Evolutionary conservation across 2,329 filamentous ascomycete species (phyloP).

Genomic region (Hymenoscyphus repandus): DNA sequence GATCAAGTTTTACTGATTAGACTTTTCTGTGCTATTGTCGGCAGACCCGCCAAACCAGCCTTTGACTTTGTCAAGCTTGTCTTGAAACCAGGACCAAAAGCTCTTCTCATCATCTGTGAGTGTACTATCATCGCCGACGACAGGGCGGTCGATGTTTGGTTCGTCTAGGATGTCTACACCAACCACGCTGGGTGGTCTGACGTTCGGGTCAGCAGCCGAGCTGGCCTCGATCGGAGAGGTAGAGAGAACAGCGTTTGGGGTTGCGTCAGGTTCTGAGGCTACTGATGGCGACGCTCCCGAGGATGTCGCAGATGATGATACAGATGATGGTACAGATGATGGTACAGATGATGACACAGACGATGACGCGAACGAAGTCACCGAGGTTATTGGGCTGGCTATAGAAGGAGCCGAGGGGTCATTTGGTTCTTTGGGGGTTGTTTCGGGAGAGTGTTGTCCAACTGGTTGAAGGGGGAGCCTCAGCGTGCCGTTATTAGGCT

Average conservation of each 20-base stretch:
- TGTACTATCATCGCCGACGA: slow-evolving; percentile 21
- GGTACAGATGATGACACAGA: background rate
- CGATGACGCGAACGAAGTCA: background rate
- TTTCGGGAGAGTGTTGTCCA: slow-evolving; percentile 46
- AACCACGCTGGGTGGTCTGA: slow-evolving; percentile 22
- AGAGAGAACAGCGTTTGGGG: slow-evolving; percentile 19
- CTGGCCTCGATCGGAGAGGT: slow-evolving; percentile 28
- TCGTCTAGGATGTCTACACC: slow-evolving; percentile 25
- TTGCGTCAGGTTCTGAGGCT: slow-evolving; percentile 6
- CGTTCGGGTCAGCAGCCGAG: slow-evolving; percentile 25
- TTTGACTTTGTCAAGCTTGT: slow-evolving; percentile 39
- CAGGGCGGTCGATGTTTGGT: slow-evolving; percentile 19
- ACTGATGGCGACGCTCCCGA: background rate
- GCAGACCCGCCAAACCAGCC: slow-evolving; percentile 20
- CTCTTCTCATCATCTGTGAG: slow-evolving; percentile 29
- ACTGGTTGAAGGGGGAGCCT: slow-evolving; percentile 54
- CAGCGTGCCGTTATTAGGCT: slow-evolving; percentile 83
- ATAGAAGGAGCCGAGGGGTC: slow-evolving; percentile 39
- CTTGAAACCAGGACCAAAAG: slow-evolving; percentile 48
- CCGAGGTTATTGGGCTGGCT: background rate
- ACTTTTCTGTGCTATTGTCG: background rate
- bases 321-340: background rate
- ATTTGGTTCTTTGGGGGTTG: slow-evolving; percentile 43
- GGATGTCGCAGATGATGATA: background rate
- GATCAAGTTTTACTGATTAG: background rate